Evolutionary conservation across 768 basidiomycete genomes (phyloP).

Genomic region (Psilocybe cyanescens): DNA sequence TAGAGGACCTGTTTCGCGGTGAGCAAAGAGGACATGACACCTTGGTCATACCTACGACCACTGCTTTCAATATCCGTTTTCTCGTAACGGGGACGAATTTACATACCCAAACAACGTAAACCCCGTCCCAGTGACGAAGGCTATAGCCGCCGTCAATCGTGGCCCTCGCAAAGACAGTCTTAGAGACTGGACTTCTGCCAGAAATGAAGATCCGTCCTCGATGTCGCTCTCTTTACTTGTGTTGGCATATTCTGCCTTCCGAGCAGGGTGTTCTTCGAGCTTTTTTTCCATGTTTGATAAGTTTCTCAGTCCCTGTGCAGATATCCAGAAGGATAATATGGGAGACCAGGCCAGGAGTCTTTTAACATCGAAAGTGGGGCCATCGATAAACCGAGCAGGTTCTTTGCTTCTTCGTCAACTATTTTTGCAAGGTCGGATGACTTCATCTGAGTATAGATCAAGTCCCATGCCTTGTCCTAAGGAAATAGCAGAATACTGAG

Average conservation of each 20-base stretch:
- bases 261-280: neutral
- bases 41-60: conserved; percentile 61
- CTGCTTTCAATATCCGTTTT: neutral
- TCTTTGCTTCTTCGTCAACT: neutral
- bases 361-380: conserved; percentile 1
- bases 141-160: conserved; percentile 49
- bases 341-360: neutral
- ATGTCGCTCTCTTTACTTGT: conserved; percentile 16
- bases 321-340: neutral
- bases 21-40: conserved; percentile 70
- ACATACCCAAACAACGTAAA: conserved; percentile 65
- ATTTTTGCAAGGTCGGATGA: conserved; percentile 4
- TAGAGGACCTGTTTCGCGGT: conserved; percentile 51
- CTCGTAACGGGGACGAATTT: no score
- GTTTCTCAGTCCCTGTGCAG: neutral
- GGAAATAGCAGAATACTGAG: neutral
- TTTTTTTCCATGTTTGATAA: neutral
- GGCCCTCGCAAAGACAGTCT: conserved; percentile 42
- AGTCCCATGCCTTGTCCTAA: neutral
- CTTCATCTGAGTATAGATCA: neutral
- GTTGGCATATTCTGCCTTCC: neutral
- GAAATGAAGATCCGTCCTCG: conserved; percentile 25
- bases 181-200: conserved; percentile 36
- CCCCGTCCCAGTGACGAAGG: conserved; percentile 61
- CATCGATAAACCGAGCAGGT: conserved; percentile 2